Evolutionary conservation across 371 early-diverging fungal genomes (phyloP).

Genomic region (Rhizopus delemar): DNA sequence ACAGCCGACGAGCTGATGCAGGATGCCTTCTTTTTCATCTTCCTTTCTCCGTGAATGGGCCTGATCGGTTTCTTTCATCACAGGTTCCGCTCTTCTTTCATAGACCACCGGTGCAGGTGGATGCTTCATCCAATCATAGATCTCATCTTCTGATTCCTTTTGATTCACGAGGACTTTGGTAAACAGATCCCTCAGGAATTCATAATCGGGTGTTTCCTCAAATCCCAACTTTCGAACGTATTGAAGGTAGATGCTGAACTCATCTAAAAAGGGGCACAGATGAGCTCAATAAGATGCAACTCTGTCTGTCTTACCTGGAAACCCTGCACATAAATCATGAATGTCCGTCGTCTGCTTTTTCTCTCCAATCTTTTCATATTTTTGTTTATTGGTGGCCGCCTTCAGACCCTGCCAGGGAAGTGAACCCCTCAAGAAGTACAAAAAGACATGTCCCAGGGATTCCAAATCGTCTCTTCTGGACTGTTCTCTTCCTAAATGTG

Average conservation of each 20-base stretch:
- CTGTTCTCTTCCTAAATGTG: conserved; percentile 94
- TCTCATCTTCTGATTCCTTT: conserved; percentile 79
- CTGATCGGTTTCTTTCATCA: not conserved
- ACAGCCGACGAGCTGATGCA: not conserved
- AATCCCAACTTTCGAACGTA: conserved; percentile 77
- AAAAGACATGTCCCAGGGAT: conserved; percentile 95
- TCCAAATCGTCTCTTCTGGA: conserved; percentile 97
- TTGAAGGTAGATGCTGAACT: conserved; percentile 83
- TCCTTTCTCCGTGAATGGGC: not conserved
- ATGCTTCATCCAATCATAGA: conserved; percentile 91
- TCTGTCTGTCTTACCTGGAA: conserved; percentile 59
- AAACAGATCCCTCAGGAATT: conserved; percentile 79
- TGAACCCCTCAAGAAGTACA: conserved; percentile 95
- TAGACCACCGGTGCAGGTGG: not conserved
- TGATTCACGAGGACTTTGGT: conserved; percentile 70
- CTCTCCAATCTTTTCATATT: conserved; percentile 96
- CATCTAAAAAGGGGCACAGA: too few relatives aligned
- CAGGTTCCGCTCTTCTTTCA: not conserved
- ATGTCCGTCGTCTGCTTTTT: conserved; percentile 89
- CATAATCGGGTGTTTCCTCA: conserved; percentile 95
- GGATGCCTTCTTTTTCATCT: not conserved
- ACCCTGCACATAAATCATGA: conserved; percentile 86
- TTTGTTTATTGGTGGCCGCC: conserved; percentile 96
- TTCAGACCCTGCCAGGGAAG: conserved; percentile 98
- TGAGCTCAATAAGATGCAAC: too few relatives aligned